Evolutionary conservation across 1,284 basidiomycete species (phyloP), one percentile per base, ranked within the genome.

Genomic region (Psilocybe mexicana): DNA sequence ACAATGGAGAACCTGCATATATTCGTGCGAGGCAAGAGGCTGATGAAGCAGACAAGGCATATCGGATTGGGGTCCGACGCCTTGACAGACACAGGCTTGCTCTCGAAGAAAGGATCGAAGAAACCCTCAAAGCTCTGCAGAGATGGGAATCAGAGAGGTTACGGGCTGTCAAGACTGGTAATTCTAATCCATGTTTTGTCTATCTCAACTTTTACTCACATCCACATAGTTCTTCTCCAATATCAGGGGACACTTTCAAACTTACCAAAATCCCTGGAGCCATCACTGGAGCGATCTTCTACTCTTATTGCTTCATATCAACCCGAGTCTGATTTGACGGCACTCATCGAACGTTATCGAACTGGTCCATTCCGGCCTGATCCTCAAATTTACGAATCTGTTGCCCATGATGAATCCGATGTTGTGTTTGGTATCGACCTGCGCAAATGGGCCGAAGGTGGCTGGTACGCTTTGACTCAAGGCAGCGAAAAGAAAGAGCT

Each of bases 371-470:
- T 96, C 85, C 80, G 90, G 46, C 94, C 94, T 0, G 78, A 78
- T 46, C 82, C 93, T 0, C 92, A 93, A 58, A 77, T 94, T 8
- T 96, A 94, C 70, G 93, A 96, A 70, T 88, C 86, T 2, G 78
- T 93, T 48, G 80, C 88, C 25, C 88, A 92, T 58, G 89, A 93
- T 52, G 85, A 92, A 61, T 84, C 84, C 0, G 92, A 94, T 66
- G 90, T 92, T 45, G 85, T 93, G 28, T 96, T 96, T 70, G 94
- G 94, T 11, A 88, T 94, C 62, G 93, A 96, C 70, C 76, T 96
- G 43, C 82, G 92, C 59, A 88, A 87, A 63, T 95, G 93, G 94
- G 85, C 90, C 14, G 92, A 92, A 69, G 81, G 88, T 61, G 79
- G 84, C 53, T 88, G 79, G 87, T 80, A 75, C 69, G 75, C 81